Base-by-base conservation (phyloP, 768 basidiomycete species). In the Infundibulicybe gibba region DNA sequence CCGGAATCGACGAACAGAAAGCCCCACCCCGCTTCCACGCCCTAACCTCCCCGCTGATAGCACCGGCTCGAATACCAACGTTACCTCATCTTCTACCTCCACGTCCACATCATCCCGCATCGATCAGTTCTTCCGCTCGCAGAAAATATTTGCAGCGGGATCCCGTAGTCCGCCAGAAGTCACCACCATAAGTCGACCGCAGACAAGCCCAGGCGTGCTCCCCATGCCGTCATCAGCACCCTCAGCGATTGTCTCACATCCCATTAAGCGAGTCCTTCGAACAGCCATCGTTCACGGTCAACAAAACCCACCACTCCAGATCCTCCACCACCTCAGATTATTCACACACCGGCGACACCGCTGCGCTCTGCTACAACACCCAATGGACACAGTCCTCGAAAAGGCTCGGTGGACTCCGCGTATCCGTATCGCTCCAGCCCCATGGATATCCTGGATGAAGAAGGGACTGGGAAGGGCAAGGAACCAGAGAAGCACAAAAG, bases 401-500 rank as follows among this genome's bases (percentile, higher is more conserved):
- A 53, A 45, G n/a, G 43, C 34, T 72, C 72, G 2, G 47, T 68
- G 35, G 73, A 74, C 37, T 69, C 66, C 3, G 63, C 61, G 11
- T 61, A 62, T 47, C 57, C 66, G n/a, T 69, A 67, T 50, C 66
- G 64, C 33, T 60, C 61, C 5, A 48, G 41, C 12, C 47, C 54
- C 9, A 66, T 71, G 67, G 61, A 38, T 30, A 33, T 32, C 45
- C 31, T 46, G 43, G n/a, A 42, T 43, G 34, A 43, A 56, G 38
- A 43, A 33, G 51, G 43, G 60, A 20, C 32, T 25, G 46, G 46
- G 13, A 20, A 15, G 13, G 33, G 25, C 6, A 38, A 57, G 54
- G 6, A 66, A 64, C 25, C 58, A 55, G 53, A 57, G 57, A 45
- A 53, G 45, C 56, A 58, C 48, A 53, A 51, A 61, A 37, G n/a